phyloP scores from a whole-genome alignment of 2,329 filamentous ascomycete species.

The Corniculantispora saksenae region DNA sequence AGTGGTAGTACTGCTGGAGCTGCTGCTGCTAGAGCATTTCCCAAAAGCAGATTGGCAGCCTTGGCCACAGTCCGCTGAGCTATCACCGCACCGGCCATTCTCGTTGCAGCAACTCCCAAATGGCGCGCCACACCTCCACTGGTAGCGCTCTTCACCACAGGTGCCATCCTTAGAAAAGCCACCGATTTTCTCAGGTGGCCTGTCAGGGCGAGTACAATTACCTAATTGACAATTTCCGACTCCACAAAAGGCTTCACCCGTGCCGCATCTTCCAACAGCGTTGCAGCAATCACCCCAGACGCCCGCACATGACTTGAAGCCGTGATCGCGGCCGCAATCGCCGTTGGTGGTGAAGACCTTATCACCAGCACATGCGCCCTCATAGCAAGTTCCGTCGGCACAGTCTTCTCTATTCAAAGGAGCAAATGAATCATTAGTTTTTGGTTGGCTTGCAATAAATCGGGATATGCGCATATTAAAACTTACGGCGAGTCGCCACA shows the following conservation, averaged over 20 bases:
- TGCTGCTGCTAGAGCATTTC: background rate
- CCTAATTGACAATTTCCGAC: slow-evolving; percentile 23
- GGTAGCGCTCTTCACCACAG: background rate
- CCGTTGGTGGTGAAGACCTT: slow-evolving; percentile 33
- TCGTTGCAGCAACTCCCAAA: background rate
- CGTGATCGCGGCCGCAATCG: slow-evolving; percentile 32
- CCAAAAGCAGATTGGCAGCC: background rate
- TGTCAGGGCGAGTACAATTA: slow-evolving; percentile 21
- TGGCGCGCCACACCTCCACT: background rate
- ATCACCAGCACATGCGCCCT: slow-evolving; percentile 32
- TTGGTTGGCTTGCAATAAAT: no score
- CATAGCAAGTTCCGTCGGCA: slow-evolving; percentile 33
- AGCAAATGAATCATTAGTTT: no score
- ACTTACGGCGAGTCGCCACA: slow-evolving; percentile 5
- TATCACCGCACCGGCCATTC: background rate
- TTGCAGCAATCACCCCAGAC: slow-evolving; percentile 33
- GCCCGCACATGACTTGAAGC: slow-evolving; percentile 30
- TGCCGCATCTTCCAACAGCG: slow-evolving; percentile 28
- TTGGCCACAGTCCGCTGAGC: background rate
- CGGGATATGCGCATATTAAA: no score
- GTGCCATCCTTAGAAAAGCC: background rate
- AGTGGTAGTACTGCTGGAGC: no score
- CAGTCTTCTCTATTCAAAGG: slow-evolving; percentile 30
- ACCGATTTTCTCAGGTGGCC: background rate
- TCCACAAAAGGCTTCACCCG: slow-evolving; percentile 27